A percentile compares a stretch with the other conserved stretches of the same genome.
These are phyloP conservation scores for Nicotiana benthamiana DNA, from an alignment of 257 asterid genomes.

Conservation along the genomic window DNA sequence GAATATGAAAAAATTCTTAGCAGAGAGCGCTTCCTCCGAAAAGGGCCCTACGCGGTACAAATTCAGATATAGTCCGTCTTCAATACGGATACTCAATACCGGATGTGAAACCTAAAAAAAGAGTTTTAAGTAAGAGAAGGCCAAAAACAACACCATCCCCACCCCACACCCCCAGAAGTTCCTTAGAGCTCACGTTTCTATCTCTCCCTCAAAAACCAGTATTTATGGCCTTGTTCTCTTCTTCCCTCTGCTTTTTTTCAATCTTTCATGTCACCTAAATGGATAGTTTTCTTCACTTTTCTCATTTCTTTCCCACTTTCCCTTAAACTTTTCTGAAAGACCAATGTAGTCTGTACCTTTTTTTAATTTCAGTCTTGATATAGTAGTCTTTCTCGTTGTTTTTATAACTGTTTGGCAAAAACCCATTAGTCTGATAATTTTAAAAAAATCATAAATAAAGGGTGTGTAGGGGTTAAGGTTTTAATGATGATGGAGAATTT, in stretches of 20 bases:
- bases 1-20: too few relatives aligned
- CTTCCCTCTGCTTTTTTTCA: slow-evolving; percentile 18
- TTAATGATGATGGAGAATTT: slow-evolving; percentile 29
- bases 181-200: slow-evolving; percentile 48
- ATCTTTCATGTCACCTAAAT: slow-evolving; percentile 13
- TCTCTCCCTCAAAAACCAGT: slow-evolving; percentile 16
- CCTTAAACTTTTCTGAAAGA: not conserved
- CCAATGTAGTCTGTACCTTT: not conserved
- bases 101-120: too few relatives aligned
- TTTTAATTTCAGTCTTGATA: not conserved
- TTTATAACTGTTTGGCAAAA: not conserved
- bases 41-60: too few relatives aligned
- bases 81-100: too few relatives aligned
- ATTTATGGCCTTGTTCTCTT: slow-evolving; percentile 26
- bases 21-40: too few relatives aligned
- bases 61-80: too few relatives aligned
- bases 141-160: slow-evolving; percentile 20
- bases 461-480: not conserved
- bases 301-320: slow-evolving; percentile 11
- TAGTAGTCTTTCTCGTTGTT: not conserved
- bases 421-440: not conserved
- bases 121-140: slow-evolving; percentile 2
- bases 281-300: slow-evolving; percentile 12
- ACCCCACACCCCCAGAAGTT: slow-evolving; percentile 9
- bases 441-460: not conserved